Evolutionary conservation across 768 basidiomycete genomes (phyloP).

Genomic region (Gloeopeniophorella convolvens): DNA sequence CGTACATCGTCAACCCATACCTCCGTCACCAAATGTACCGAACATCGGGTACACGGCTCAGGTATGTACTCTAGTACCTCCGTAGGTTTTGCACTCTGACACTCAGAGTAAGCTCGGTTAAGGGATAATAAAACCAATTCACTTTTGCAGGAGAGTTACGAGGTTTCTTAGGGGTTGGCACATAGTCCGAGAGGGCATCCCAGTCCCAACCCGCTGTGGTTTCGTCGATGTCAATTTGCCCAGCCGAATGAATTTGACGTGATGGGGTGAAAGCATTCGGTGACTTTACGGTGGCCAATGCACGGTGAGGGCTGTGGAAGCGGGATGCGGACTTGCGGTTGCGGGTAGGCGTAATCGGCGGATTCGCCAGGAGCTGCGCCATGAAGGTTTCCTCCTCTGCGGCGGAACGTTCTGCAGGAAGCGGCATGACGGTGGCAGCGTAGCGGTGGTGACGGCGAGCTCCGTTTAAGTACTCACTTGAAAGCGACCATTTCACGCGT

Average conservation of each 20-base stretch:
- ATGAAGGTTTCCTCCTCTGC: constrained; percentile 57
- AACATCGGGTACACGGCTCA: constrained; percentile 15
- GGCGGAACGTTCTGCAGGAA: constrained; percentile 30
- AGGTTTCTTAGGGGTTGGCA: constrained; percentile 19
- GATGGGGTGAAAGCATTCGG: neutral
- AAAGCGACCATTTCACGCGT: neutral
- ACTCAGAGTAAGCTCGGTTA: neutral
- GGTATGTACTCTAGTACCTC: constrained; percentile 7
- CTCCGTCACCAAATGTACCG: constrained; percentile 2
- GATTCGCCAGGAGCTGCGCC: constrained; percentile 40
- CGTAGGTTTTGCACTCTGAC: neutral
- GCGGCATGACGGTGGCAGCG: constrained; percentile 26
- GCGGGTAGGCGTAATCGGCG: constrained; percentile 23
- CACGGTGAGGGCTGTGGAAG: neutral
- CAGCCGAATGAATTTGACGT: constrained; percentile 9
- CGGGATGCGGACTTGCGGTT: constrained; percentile 5
- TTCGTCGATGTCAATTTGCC: constrained; percentile 8
- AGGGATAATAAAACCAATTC: too few relatives aligned
- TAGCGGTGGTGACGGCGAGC: neutral
- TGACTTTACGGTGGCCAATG: neutral
- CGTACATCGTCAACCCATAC: neutral
- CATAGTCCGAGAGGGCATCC: constrained; percentile 21
- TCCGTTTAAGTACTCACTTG: neutral
- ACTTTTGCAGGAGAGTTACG: neutral
- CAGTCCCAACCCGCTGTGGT: constrained; percentile 17